Evolutionary conservation across 345 rosid species (phyloP).

Genomic region (Crucihimalaya himalaica): DNA sequence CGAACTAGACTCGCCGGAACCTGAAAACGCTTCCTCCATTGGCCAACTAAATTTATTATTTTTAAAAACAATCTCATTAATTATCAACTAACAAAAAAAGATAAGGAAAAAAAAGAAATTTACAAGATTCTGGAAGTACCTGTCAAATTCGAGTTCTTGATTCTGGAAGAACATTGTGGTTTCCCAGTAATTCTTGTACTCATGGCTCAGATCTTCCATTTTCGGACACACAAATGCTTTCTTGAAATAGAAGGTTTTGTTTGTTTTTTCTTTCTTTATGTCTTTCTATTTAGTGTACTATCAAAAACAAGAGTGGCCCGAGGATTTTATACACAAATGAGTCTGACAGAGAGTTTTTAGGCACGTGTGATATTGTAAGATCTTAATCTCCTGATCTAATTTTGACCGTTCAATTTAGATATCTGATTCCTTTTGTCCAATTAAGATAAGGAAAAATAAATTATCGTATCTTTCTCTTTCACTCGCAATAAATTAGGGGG

Average conservation of each 20-base stretch:
- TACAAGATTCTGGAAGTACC: slow-evolving; percentile 29
- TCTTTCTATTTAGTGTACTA: slow-evolving; percentile 28
- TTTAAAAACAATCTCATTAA: neutral
- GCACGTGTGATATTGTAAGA: slow-evolving; percentile 34
- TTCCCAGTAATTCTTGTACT: slow-evolving; percentile 70
- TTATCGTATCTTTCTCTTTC: slow-evolving; percentile 20
- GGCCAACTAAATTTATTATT: slow-evolving; percentile 46
- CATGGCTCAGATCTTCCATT: slow-evolving; percentile 43
- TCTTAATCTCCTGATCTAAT: slow-evolving; percentile 29
- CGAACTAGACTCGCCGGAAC: slow-evolving; percentile 82
- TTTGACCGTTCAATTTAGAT: slow-evolving; percentile 33
- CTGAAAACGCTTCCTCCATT: slow-evolving; percentile 53
- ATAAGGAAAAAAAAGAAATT: neutral
- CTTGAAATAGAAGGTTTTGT: slow-evolving; percentile 36
- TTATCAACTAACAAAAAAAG: neutral
- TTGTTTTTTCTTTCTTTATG: neutral
- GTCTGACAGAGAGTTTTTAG: slow-evolving; percentile 13
- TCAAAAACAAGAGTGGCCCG: slow-evolving; percentile 28
- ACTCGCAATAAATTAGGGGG: neutral
- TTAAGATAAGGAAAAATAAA: no score
- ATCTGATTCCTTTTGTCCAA: slow-evolving; percentile 2
- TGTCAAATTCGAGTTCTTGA: slow-evolving; percentile 57
- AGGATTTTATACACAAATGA: slow-evolving; percentile 37
- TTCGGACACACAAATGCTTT: slow-evolving; percentile 34
- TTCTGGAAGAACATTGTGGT: slow-evolving; percentile 63